Base-by-base conservation (phyloP, 345 rosid species). In the Salix caprea region DNA sequence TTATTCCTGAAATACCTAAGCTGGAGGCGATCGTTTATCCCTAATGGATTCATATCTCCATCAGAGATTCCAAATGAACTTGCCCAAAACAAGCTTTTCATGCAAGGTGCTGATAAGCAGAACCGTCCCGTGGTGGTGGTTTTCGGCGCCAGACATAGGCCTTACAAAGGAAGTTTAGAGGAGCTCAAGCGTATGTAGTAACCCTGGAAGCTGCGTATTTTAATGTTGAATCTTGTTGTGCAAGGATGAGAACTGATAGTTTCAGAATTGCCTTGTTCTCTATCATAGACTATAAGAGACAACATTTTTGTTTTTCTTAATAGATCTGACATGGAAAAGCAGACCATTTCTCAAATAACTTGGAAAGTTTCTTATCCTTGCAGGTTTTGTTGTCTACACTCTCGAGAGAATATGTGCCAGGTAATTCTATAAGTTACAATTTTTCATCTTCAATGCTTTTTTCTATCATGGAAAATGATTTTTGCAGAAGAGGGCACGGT, bases 61-160 rank as follows among this genome's bases (percentile, higher is more conserved):
- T 78, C 92, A 0, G 91, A 90, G 77, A 82, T 95, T 72, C 80
- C 86, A 2, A 88, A 79, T 72, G 84, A 95, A 11, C 86, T 95
- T 4, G 83, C 94, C 32, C 90, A 95, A 34, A 81, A 89, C 72
- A 93, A 91, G 85, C 44, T 89, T 74, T 93, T 82, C 74, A 84
- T 89, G 90, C 97, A 89, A 79, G 99, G 97, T 16, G 67, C 78
- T 71, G 99, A 95, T 69, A 91, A 87, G 87, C 74, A 37, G 61
- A 92, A 92, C 56, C 92, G 94, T n/a, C 97, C 97, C 2, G 75
- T 95, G 15, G 74, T 85, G 1, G 86, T 91, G 64, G 81, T 48
- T 76, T 78, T 82, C 72, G 97, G 92, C 13, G 86, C 81, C 67
- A 89, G 87, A 72, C 99, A 92, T 68, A 83, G 84, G 81, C 94